phyloP scores from a whole-genome alignment of 2,329 filamentous ascomycete species.

The Botrytis sinoallii region DNA sequence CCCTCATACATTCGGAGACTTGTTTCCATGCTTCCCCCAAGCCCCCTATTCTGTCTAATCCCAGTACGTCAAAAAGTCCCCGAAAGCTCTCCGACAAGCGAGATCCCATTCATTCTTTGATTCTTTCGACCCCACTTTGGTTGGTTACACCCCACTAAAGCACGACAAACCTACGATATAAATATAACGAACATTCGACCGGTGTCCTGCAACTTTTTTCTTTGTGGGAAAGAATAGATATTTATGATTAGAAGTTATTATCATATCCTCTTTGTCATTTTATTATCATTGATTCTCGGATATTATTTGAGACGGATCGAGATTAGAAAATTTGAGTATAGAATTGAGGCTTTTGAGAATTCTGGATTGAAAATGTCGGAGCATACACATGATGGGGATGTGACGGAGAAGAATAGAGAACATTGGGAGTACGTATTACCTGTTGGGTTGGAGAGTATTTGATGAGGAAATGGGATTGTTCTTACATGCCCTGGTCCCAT shows the following conservation, averaged over 20 bases:
- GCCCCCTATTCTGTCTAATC: slow-evolving; percentile 12
- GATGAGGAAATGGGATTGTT: not conserved
- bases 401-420: slow-evolving; percentile 40
- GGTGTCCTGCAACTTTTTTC: not conserved
- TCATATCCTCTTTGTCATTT: not conserved
- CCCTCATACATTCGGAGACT: slow-evolving; percentile 20
- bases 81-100: slow-evolving; percentile 31
- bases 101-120: slow-evolving; percentile 12
- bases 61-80: slow-evolving; percentile 22
- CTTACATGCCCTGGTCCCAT: not conserved
- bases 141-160: not conserved
- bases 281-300: not conserved
- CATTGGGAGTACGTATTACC: slow-evolving; percentile 42
- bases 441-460: not conserved
- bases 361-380: not conserved
- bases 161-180: not conserved
- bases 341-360: not conserved
- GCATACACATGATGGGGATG: slow-evolving; percentile 20
- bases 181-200: not conserved
- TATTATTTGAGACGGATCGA: not conserved
- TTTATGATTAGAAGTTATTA: not conserved
- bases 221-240: not conserved
- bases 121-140: not conserved
- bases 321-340: not conserved
- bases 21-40: not conserved